Base-by-base conservation (phyloP, 2,329 filamentous ascomycete genomes). In the Pseudogymnoascus sp. region DNA sequence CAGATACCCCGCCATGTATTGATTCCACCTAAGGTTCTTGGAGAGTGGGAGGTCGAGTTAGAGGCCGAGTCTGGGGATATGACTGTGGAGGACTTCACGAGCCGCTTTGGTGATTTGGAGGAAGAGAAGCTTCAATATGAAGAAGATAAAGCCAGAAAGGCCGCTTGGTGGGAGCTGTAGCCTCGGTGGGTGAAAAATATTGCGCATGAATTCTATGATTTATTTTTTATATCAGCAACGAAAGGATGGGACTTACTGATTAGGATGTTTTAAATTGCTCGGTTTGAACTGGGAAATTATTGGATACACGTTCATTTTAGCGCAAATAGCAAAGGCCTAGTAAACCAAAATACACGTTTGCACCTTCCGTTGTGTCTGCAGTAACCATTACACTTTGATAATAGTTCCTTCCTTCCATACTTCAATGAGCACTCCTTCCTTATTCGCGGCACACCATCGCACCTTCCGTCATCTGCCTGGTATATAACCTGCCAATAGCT, bases 1-100 rank as follows among this genome's bases (percentile, higher is more conserved):
- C 92, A 96, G 62, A 85, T 93, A 14, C 79, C 94, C 0, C 80
- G 82, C 58, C 81, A 81, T 63, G 84, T 96, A 0, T 76, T 95
- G 63, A 84, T 97, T 66, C 92, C 92, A 42, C 90, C 91, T 45
- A 75, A 67, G 71, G 70, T 12, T 39, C 66, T 63, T 2, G 74
- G 74, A 58, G 72, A 71, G 0, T 71, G 69, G 60, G 71, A 72
- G 28, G 73, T 76, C 39, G 72, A 73, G 19, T 11, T 11, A 12
- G 58, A 60, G 33, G 36, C 12, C 8, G 19, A 33, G 28, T 78
- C 76, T 35, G 80, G 76, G 35, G 80, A 83, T 69, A 76, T 88
- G 64, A 77, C 73, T 3, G 79, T 87, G 4, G 82, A 86, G 66
- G 85, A 87, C 30, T 76, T 89, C 60, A 83, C 82, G 73, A 80